phyloP scores from a whole-genome alignment of 225 moss, liverwort and hornwort species.

The Bryoerythrophyllum caledonicum region DNA sequence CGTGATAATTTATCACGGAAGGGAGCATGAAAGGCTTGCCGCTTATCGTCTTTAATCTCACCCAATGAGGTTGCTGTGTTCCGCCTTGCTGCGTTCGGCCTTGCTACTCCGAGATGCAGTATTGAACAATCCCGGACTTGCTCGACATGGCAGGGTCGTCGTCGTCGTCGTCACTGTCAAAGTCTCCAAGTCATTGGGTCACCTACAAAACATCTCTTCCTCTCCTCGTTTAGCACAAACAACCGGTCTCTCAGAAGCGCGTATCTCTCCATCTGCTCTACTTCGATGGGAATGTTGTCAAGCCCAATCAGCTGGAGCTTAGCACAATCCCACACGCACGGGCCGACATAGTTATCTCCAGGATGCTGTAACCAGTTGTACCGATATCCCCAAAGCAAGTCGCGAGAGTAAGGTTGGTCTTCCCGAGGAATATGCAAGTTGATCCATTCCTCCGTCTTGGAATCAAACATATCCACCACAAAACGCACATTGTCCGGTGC shows the following conservation, averaged over 20 bases:
- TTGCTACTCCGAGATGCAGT: not conserved
- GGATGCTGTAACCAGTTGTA: not conserved
- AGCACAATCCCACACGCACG: not conserved
- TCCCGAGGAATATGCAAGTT: not conserved
- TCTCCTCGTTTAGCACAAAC: not conserved
- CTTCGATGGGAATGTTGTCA: not conserved
- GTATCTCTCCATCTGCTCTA: not conserved
- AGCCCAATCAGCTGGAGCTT: not conserved
- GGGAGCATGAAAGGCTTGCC: not conserved
- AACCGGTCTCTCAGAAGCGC: not conserved
- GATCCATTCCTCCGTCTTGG: not conserved
- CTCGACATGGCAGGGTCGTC: no score
- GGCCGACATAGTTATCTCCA: no score
- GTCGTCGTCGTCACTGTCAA: not conserved
- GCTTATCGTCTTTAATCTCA: not conserved
- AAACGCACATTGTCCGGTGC: not conserved
- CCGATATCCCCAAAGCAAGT: not conserved
- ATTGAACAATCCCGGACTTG: not conserved
- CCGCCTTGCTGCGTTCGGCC: not conserved
- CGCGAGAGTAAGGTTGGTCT: not conserved
- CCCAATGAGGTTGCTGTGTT: not conserved
- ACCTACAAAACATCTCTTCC: not conserved
- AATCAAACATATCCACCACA: constrained; percentile 12
- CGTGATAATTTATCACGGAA: not conserved
- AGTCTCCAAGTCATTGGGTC: not conserved